Evolutionary conservation across 2,329 filamentous ascomycete species (phyloP).

Genomic region (Akanthomyces dipterigenus): DNA sequence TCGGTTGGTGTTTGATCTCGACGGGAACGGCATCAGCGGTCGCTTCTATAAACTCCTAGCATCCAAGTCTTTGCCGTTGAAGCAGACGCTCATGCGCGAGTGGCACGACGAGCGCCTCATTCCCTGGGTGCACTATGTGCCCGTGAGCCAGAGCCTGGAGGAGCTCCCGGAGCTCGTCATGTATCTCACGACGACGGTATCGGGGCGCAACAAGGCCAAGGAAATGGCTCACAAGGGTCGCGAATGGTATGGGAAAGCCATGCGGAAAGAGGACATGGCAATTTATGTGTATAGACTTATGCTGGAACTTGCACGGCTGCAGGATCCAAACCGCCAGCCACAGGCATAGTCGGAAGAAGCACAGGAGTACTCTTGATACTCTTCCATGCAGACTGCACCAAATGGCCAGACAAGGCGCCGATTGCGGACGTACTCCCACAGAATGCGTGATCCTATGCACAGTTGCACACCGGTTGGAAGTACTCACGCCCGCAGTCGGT

Average conservation of each 20-base stretch:
- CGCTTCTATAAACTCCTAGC: slow-evolving; percentile 45
- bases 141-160: slow-evolving; percentile 40
- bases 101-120: slow-evolving; percentile 52
- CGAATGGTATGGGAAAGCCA: slow-evolving; percentile 45
- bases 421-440: not conserved
- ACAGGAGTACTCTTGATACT: not conserved
- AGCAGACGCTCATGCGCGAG: slow-evolving; percentile 46
- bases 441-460: not conserved
- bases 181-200: slow-evolving; percentile 36
- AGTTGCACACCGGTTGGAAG: not conserved
- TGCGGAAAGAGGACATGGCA: slow-evolving; percentile 53
- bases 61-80: slow-evolving; percentile 40
- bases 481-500: not conserved
- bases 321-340: slow-evolving; percentile 23
- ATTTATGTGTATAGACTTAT: slow-evolving; percentile 56
- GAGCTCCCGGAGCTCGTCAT: slow-evolving; percentile 46
- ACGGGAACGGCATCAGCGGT: slow-evolving; percentile 50
- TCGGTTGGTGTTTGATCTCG: slow-evolving; percentile 43
- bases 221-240: slow-evolving; percentile 47
- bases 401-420: not conserved
- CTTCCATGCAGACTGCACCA: not conserved
- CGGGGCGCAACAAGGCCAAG: slow-evolving; percentile 41
- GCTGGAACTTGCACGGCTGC: slow-evolving; percentile 45
- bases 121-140: slow-evolving; percentile 52
- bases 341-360: not conserved